Evolutionary conservation across 1,284 basidiomycete species (phyloP).

Genomic region (Bjerkandera adusta): DNA sequence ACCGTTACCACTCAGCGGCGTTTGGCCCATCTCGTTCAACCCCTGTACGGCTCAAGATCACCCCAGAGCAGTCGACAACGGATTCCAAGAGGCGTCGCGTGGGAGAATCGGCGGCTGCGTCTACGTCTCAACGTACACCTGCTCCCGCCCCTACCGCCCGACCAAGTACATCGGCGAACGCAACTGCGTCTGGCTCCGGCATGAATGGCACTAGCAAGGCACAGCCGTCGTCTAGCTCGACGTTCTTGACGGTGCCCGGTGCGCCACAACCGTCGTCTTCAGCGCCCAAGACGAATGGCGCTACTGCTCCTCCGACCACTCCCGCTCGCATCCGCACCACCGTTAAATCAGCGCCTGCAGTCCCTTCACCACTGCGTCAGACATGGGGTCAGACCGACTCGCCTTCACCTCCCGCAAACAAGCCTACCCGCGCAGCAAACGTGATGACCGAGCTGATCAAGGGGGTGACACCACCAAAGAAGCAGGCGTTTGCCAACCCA

Average conservation of each 20-base stretch:
- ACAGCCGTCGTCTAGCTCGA: neutral
- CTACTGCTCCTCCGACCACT: slow-evolving; percentile 36
- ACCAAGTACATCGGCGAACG: neutral
- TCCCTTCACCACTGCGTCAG: slow-evolving; percentile 68
- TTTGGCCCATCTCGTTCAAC: slow-evolving; percentile 51
- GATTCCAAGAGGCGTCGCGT: slow-evolving; percentile 64
- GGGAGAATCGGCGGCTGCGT: slow-evolving; percentile 39
- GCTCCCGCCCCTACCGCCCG: slow-evolving; percentile 11
- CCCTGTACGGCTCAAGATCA: slow-evolving; percentile 37
- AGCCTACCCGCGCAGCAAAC: slow-evolving; percentile 59
- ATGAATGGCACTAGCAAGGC: neutral
- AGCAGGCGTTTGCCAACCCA: slow-evolving; percentile 59
- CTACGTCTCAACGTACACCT: slow-evolving; percentile 30
- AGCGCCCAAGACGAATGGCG: neutral
- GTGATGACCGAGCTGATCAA: slow-evolving; percentile 67
- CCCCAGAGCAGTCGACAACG: slow-evolving; percentile 39
- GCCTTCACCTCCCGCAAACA: slow-evolving; percentile 43
- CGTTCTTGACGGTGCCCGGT: neutral
- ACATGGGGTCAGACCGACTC: slow-evolving; percentile 51
- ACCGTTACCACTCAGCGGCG: slow-evolving; percentile 65
- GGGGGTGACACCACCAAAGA: slow-evolving; percentile 57
- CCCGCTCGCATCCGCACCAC: slow-evolving; percentile 37
- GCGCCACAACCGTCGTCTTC: neutral
- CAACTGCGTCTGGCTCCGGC: neutral
- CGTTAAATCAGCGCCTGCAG: slow-evolving; percentile 53